phyloP scores from a whole-genome alignment of 192 early-diverging fungal genomes.

The Blastocladiella britannica region DNA sequence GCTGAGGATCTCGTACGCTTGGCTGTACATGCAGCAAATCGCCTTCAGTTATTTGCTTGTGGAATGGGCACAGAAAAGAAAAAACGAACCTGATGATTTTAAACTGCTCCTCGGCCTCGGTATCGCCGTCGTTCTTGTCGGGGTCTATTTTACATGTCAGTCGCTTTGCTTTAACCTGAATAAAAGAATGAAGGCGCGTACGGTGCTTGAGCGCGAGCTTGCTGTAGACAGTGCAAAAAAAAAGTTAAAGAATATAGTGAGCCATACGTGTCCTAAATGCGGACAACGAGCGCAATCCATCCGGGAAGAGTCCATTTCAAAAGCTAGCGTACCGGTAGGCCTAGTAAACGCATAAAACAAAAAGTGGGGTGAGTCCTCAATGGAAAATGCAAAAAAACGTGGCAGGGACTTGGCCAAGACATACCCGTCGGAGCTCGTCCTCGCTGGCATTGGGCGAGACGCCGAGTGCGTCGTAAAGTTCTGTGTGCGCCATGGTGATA shows the following conservation, averaged over 20 bases:
- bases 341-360: too few relatives aligned
- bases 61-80: too few relatives aligned
- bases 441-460: constrained; percentile 29
- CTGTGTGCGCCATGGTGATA: constrained; percentile 2
- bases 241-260: background rate
- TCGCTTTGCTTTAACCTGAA: too few relatives aligned
- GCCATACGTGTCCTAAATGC: background rate
- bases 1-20: constrained; percentile 70
- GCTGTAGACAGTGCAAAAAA: background rate
- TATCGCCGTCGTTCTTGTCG: constrained; percentile 48
- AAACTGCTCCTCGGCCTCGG: constrained; percentile 44
- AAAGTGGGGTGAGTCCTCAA: too few relatives aligned
- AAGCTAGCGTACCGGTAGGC: too few relatives aligned
- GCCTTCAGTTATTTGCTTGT: too few relatives aligned
- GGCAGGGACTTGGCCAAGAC: too few relatives aligned
- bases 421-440: constrained; percentile 19
- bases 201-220: constrained; percentile 36
- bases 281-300: background rate
- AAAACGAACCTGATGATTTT: constrained; percentile 62
- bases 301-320: too few relatives aligned
- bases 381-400: too few relatives aligned
- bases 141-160: too few relatives aligned
- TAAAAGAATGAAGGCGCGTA: too few relatives aligned
- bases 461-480: constrained; percentile 15
- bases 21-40: too few relatives aligned